Base-by-base conservation (phyloP, 2,329 filamentous ascomycete species). In the Dactylellina drechsleri region DNA sequence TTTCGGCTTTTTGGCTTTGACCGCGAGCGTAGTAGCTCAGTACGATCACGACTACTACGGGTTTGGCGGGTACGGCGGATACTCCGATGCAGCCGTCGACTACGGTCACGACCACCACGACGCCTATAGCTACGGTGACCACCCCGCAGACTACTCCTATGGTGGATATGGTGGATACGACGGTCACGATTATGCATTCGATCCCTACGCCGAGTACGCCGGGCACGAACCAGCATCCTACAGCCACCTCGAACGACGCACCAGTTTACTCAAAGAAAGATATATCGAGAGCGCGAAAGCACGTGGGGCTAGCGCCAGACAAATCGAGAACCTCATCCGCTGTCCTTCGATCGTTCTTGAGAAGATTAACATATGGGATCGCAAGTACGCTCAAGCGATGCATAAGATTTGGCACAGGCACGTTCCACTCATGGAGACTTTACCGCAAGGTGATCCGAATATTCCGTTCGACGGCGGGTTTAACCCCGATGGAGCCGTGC, bases 381-480 rank as follows among this genome's bases (percentile, higher is more conserved):
- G 56, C 8, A 60, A 61, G 40, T 60, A 54, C 36, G 45, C 31
- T 2, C 56, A 68, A 18, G 65, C 56, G 10, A 60, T 68, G 45
- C 45, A 57, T 26, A 23, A 43, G 28, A 57, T 68, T 8, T 52
- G 57, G 41, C 53, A 68, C 15, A 16, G 16, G 13, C 18, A 18
- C 1, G 56, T 60, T 43, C 65, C 65, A 4, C 56, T 60, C 28
- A 18, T 68, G 45, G 20, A 16, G 15, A 26, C 45, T 23, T 40
- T 59, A n/a, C 65, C 65, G 10, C 7, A 45, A 12, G 54, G 54
- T 7, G 8, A 43, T 26, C 54, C 36, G 36, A 58, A 58, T 40
- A 3, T 26, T 3, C n/a, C 31, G 0, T 45, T 43, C 16, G 49
- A 40, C 1, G 50, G 41, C 0, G 50, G 26, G 8, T 66, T 57